phyloP scores from a whole-genome alignment of 2,329 filamentous ascomycete species.

The Aspergillus pseudoglaucus region DNA sequence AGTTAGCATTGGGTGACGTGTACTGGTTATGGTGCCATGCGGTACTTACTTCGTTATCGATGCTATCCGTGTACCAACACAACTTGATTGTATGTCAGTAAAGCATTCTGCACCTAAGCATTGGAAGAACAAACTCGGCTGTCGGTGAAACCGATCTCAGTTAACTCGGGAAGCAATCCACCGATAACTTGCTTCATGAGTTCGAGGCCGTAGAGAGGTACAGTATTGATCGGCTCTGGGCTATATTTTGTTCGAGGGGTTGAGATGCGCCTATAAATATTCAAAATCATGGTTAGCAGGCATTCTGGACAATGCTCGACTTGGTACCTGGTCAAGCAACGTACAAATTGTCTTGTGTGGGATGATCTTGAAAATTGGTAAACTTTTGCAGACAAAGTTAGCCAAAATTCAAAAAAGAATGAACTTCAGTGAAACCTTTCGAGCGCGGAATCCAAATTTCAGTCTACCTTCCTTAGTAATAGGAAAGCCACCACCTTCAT shows the following conservation, averaged over 20 bases:
- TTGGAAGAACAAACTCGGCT: slow-evolving; percentile 4
- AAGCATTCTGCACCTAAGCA: background rate
- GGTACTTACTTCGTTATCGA: slow-evolving; percentile 12
- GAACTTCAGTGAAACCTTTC: slow-evolving; percentile 5
- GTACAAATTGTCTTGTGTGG: slow-evolving; percentile 9
- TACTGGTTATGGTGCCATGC: background rate
- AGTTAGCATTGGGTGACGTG: background rate
- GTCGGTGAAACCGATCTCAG: slow-evolving; percentile 18
- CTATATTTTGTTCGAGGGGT: slow-evolving; percentile 19
- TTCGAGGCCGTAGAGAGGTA: slow-evolving; percentile 16
- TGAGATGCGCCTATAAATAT: slow-evolving; percentile 9
- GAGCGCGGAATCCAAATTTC: slow-evolving; percentile 20
- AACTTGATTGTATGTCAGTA: slow-evolving; percentile 3
- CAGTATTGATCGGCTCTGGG: slow-evolving; percentile 14
- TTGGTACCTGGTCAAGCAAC: slow-evolving; percentile 1
- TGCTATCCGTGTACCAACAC: slow-evolving; percentile 18
- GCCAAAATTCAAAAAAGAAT: background rate
- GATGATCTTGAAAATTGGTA: slow-evolving; percentile 15
- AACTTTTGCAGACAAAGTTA: slow-evolving; percentile 7
- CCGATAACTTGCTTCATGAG: slow-evolving; percentile 18
- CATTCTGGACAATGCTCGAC: background rate
- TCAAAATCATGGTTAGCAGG: background rate
- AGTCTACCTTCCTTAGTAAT: slow-evolving; percentile 17
- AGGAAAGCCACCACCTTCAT: slow-evolving; percentile 17
- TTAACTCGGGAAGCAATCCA: slow-evolving; percentile 14